Base-by-base conservation (phyloP, 495 filamentous ascomycete species). In the Endocarpon pusillum region DNA sequence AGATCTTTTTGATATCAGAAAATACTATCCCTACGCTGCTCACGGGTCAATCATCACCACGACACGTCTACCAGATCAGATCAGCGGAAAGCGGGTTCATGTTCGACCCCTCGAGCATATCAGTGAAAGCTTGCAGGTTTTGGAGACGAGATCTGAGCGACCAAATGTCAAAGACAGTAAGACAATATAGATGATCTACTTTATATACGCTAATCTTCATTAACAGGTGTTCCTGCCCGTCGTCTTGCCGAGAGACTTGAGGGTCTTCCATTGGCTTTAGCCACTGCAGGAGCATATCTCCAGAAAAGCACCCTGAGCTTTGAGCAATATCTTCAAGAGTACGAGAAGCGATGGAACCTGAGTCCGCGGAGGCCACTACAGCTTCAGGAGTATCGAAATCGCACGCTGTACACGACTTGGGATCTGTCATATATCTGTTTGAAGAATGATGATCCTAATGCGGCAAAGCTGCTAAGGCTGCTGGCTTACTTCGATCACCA, bases 11-110 rank as follows among this genome's bases (percentile, higher is more conserved):
- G 52, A 59, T 38, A 46, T 60, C 24, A 27, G 0, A 8, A 27
- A 46, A 20, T 60, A 48, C 37, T 54, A 60, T 31, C 52, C 52
- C 21, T 6, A 17, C 9, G 43, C 48, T 8, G 52, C 60, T 38
- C 52, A 61, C 43, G 57, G 56, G 8, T 61, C 51, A n/a, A 51
- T 63, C 21, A 34, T 63, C 1, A 51, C 61, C 22, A 61, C 53
- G 1, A 58, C 52, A 39, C 53, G 59, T n/a, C n/a, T n/a, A n/a
- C n/a, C n/a, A n/a, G n/a, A n/a, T n/a, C n/a, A n/a, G n/a, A n/a
- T n/a, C n/a, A n/a, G n/a, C n/a, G n/a, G n/a, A n/a, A 4, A 34
- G 1, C 12, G 21, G 26, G 12, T 12, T 18, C 35, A 37, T 12
- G 35, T 19, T 5, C 5, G 19, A 14, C n/a, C n/a, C n/a, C n/a